Evolutionary conservation across 129 eudicot genomes (phyloP).

Genomic region (Escallonia herrerae): DNA sequence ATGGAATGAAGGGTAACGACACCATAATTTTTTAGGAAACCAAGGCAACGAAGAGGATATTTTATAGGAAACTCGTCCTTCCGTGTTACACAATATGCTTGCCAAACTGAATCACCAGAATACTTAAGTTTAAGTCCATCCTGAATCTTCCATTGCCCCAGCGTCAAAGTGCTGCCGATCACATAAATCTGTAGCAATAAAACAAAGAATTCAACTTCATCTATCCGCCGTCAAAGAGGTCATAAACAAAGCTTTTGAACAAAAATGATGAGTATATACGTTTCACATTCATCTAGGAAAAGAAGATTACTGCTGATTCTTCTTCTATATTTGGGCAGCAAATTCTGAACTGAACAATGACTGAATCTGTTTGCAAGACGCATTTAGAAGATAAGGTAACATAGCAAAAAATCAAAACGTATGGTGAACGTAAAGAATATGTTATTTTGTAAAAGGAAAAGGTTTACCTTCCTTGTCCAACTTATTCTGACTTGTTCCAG

Average conservation of each 20-base stretch:
- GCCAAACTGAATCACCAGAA: conserved; percentile 85
- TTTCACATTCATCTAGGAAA: conserved; percentile 5
- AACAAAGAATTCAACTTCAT: neutral
- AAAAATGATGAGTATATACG: neutral
- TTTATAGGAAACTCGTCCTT: conserved; percentile 75
- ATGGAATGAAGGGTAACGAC: neutral
- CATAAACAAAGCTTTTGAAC: neutral
- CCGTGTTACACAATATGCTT: conserved; percentile 57
- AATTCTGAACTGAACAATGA: conserved; percentile 71
- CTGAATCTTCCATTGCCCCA: conserved; percentile 83
- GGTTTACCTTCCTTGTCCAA: conserved; percentile 45
- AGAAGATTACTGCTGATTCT: conserved; percentile 63
- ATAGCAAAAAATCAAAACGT: neutral
- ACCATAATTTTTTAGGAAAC: neutral
- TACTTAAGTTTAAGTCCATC: conserved; percentile 70
- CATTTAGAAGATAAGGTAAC: conserved; percentile 10
- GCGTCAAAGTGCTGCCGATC: conserved; percentile 62
- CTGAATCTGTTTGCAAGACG: conserved; percentile 51
- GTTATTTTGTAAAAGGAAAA: conserved; percentile 1
- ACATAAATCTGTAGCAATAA: conserved; percentile 58
- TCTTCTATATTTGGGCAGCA: conserved; percentile 82
- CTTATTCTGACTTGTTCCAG: conserved; percentile 38
- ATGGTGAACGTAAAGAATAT: neutral
- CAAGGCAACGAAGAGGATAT: conserved; percentile 48
- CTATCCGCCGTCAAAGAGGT: neutral